These are phyloP conservation scores for Pouteria campechiana DNA, from an alignment of 179 eudicot species.

Conservation along the genomic window DNA sequence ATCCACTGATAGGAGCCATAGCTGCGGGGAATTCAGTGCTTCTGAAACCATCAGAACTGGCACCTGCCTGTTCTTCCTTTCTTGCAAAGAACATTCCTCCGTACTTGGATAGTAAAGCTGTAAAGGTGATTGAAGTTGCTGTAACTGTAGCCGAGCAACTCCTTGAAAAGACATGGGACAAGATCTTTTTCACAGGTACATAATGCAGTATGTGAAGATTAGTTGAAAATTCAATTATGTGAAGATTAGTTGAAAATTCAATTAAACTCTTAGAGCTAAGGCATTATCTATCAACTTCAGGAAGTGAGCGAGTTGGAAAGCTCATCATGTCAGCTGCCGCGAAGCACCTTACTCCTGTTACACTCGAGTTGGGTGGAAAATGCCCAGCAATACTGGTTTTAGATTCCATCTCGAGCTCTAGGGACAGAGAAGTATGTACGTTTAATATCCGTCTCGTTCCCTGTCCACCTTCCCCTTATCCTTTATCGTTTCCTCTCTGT, in stretches of 20 bases:
- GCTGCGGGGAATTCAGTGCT: slow-evolving; percentile 81
- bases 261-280: too few relatives aligned
- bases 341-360: slow-evolving; percentile 79
- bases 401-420: slow-evolving; percentile 48
- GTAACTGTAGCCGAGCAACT: slow-evolving; percentile 30
- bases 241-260: too few relatives aligned
- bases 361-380: slow-evolving; percentile 90
- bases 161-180: slow-evolving; percentile 76
- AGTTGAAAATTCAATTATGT: too few relatives aligned
- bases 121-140: slow-evolving; percentile 80
- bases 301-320: slow-evolving; percentile 61
- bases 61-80: slow-evolving; percentile 71
- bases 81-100: slow-evolving; percentile 48
- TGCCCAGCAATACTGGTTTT: slow-evolving; percentile 65
- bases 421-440: too few relatives aligned
- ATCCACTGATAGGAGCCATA: slow-evolving; percentile 85
- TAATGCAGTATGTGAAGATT: too few relatives aligned
- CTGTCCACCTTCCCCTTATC: not conserved
- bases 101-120: slow-evolving; percentile 56
- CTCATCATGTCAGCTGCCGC: slow-evolving; percentile 81
- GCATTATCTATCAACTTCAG: slow-evolving; percentile 20
- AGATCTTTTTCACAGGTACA: slow-evolving; percentile 83
- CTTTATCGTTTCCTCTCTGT: not conserved
- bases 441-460: too few relatives aligned
- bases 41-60: slow-evolving; percentile 73